Percentiles rank a stretch among this genome's conserved stretches.
phyloP scores from a whole-genome alignment of 805 yeast species.

The Wickerhamiella australiensis region DNA sequence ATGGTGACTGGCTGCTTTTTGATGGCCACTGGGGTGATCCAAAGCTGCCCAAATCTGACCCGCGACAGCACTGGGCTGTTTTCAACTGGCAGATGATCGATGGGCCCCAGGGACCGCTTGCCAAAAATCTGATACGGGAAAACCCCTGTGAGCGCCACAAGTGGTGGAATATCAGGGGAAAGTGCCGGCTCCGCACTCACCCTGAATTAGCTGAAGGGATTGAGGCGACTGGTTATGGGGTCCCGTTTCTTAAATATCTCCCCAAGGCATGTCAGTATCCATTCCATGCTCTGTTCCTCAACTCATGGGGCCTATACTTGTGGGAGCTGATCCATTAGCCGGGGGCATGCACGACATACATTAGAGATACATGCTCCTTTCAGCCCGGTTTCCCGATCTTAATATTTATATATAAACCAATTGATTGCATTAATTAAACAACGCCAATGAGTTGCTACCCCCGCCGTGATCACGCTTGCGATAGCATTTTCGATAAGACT shows the following conservation, averaged over 20 bases:
- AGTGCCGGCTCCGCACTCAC: constrained; percentile 66
- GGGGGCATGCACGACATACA: too few species aligned
- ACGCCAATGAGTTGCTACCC: too few species aligned
- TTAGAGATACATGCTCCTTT: not conserved
- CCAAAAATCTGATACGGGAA: constrained; percentile 56
- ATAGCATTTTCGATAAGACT: too few species aligned
- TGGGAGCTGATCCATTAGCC: not conserved
- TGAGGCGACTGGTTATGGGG: constrained; percentile 31
- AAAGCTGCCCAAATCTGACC: constrained; percentile 51
- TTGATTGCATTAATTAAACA: too few species aligned
- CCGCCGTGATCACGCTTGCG: too few species aligned
- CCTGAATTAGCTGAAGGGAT: constrained; percentile 77
- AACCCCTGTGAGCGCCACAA: constrained; percentile 72
- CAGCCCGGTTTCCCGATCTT: too few species aligned
- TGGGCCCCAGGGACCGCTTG: constrained; percentile 86
- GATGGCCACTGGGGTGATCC: constrained; percentile 88
- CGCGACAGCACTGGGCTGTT: constrained; percentile 75
- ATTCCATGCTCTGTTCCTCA: not conserved
- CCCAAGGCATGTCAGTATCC: constrained; percentile 16
- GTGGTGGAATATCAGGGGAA: constrained; percentile 86
- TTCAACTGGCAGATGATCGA: constrained; percentile 84
- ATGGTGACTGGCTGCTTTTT: constrained; percentile 69
- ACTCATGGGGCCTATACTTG: constrained; percentile 1
- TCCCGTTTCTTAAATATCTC: constrained; percentile 16
- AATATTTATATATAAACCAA: too few species aligned